Evolutionary conservation across 306 rosid genomes (phyloP).

Genomic region (Psophocarpus tetragonolobus): DNA sequence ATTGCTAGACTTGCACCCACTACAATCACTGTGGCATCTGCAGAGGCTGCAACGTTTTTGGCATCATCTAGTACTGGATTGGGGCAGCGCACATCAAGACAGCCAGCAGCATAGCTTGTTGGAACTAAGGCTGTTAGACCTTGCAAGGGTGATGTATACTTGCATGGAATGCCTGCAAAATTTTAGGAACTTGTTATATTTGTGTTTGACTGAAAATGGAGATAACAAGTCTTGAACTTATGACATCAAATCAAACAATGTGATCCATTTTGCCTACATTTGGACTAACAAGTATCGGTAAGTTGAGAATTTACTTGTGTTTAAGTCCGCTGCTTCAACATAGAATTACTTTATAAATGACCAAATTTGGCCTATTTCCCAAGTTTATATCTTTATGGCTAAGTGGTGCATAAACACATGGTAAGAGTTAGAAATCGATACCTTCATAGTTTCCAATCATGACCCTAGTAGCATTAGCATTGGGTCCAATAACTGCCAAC

Average conservation of each 20-base stretch:
- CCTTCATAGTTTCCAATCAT: slow-evolving; percentile 98
- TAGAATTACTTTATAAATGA: background rate
- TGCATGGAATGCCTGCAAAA: slow-evolving; percentile 81
- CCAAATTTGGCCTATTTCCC: background rate
- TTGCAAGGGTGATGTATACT: slow-evolving; percentile 83
- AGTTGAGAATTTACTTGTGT: background rate
- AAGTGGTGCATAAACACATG: background rate
- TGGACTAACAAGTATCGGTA: too few relatives aligned
- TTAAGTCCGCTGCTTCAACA: background rate
- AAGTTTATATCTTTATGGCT: background rate
- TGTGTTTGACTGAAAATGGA: slow-evolving; percentile 4
- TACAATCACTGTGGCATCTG: slow-evolving; percentile 84
- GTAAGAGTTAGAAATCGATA: slow-evolving; percentile 22
- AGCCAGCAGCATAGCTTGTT: slow-evolving; percentile 65
- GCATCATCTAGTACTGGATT: slow-evolving; percentile 67
- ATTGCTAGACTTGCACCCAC: slow-evolving; percentile 72
- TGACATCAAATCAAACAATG: background rate
- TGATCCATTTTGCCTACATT: background rate
- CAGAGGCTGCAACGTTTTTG: slow-evolving; percentile 66
- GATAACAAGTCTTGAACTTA: background rate
- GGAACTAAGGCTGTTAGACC: slow-evolving; percentile 73
- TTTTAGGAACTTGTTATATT: background rate
- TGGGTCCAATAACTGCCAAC: slow-evolving; percentile 93
- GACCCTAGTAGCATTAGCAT: slow-evolving; percentile 82
- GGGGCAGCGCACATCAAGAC: slow-evolving; percentile 75